phyloP scores from a whole-genome alignment of 1,284 basidiomycete species.

The Apiotrichum sp. region DNA sequence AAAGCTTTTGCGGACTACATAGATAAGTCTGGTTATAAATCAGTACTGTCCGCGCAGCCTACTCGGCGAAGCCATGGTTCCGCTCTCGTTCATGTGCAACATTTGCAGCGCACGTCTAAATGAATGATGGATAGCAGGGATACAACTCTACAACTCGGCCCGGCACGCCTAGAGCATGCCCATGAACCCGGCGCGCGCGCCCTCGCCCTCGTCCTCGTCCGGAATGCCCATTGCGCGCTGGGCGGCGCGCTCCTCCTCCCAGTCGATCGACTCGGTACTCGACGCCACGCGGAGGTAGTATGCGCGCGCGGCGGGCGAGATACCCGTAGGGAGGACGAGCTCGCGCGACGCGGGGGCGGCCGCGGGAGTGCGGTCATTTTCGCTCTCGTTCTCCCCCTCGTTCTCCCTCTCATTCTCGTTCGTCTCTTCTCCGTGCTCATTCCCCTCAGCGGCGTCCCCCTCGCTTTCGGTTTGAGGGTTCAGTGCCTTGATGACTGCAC shows the following conservation, averaged over 20 bases:
- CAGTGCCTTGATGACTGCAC: slow-evolving; percentile 26
- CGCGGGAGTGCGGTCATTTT: neutral
- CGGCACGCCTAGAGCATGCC: slow-evolving; percentile 6
- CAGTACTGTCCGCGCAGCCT: too few species aligned
- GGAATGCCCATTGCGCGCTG: slow-evolving; percentile 36
- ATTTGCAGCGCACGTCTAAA: too few species aligned
- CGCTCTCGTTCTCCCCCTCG: neutral
- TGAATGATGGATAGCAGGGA: too few species aligned
- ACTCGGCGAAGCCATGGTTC: too few species aligned
- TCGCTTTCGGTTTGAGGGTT: neutral
- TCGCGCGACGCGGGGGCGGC: neutral
- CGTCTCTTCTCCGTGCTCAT: neutral
- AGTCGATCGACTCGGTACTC: slow-evolving; percentile 39
- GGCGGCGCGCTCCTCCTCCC: slow-evolving; percentile 44
- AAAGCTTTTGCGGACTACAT: too few species aligned
- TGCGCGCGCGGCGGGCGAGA: slow-evolving; percentile 22
- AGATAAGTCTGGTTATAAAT: too few species aligned
- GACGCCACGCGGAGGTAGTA: slow-evolving; percentile 35
- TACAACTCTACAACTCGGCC: too few species aligned
- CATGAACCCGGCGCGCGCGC: neutral
- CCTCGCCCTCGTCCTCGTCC: slow-evolving; percentile 26
- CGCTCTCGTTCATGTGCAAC: too few species aligned
- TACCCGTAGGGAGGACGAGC: slow-evolving; percentile 24
- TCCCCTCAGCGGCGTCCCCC: neutral
- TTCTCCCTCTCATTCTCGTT: too few species aligned